Base-by-base conservation (phyloP, 768 basidiomycete genomes). In the Kondoa subrosea region DNA sequence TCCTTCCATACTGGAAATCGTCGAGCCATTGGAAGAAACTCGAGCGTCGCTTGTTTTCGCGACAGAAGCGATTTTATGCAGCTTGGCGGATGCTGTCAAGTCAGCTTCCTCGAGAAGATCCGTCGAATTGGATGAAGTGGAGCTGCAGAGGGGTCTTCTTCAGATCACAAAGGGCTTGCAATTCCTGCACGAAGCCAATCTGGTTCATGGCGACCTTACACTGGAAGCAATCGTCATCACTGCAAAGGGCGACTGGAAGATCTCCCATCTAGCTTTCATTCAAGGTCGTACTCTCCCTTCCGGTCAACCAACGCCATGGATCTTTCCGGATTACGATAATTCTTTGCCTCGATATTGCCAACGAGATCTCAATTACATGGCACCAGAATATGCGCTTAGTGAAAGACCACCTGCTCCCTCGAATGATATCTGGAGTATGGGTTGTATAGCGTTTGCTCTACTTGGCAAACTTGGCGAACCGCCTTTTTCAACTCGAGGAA, bases 131-230 rank as follows among this genome's bases (percentile, higher is more conserved):
- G 95, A 99, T 76, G 95, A 99, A 80, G 87, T 96, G 56, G 95
- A 99, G 88, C 91, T 96, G 50, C 95, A 96, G 76, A 97, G 97
- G 78, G 95, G 95, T 16, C 85, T 93, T 33, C 80, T 96, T 56
- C 95, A 97, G 76, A 78, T 99, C 14, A 76, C 76, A 1, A 76
- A 76, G 67, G 79, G 76, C 0, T 65, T 80, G 21, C 73, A 75
- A 2, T 99, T 99, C 77, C 78, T 99, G 17, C 95, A 99, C 78
- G 85, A 84, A 14, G 95, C 90, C 3, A 88, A 87, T 70, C 77
- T 91, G 34, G 88, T 99, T 58, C 95, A 99, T 75, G 84, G 89
- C 27, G 95, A 99, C 75, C 78, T 99, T 25, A 85, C 83, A 27
- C 86, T 87, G 2, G 91, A 93, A 72, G 87, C 84, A 67, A 83